Evolutionary conservation across 2,329 filamentous ascomycete genomes (phyloP), one percentile per base, ranked within the genome.

Genomic region (Madurella fahalii): DNA sequence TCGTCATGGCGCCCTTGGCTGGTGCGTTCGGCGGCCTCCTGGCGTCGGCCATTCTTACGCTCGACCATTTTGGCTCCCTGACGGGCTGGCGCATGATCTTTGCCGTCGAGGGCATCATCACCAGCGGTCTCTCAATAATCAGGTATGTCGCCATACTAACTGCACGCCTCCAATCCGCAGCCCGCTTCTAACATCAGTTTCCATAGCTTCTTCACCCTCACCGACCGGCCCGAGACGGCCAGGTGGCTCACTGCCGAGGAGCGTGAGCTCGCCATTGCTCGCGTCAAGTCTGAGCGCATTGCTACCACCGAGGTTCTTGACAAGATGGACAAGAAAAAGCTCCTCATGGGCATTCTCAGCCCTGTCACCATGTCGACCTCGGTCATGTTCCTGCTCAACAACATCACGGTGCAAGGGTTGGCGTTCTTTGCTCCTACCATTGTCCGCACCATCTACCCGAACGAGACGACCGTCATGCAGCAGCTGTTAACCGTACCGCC

Each of bases 371-470:
- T 73, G 2, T 55, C 69, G 0, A 85, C 79, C 0, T 67, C 81
- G 0, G 68, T 82, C 58, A 78, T 86, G 58, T 86, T 86, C 70
- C 69, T 86, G 1, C 75, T 87, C 54, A 74, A 84, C 73, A 86
- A 85, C 68, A 82, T 90, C 65, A 89, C 86, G 0, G 86, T 89
- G 1, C 84, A 89, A 64, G 86, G 86, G 4, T 74, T 89, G 2
- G 82, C 82, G 2, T 88, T 89, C 75, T 90, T 90, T 70, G 71
- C 80, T 0, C 86, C 86, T 0, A 89, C 85, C 0, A 89, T 90
- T 58, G 83, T 90, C 41, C 70, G 71, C 42, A 86, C 80, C 5
- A 89, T 89, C 66, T 89, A 87, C 64, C 85, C 84, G 0, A 62
- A 75, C 2, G 69, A 73, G 52, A 74, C 72, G 13, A 77, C 83